phyloP scores from a whole-genome alignment of 148 eudicot genomes.

The Camellia lanceoleosa region DNA sequence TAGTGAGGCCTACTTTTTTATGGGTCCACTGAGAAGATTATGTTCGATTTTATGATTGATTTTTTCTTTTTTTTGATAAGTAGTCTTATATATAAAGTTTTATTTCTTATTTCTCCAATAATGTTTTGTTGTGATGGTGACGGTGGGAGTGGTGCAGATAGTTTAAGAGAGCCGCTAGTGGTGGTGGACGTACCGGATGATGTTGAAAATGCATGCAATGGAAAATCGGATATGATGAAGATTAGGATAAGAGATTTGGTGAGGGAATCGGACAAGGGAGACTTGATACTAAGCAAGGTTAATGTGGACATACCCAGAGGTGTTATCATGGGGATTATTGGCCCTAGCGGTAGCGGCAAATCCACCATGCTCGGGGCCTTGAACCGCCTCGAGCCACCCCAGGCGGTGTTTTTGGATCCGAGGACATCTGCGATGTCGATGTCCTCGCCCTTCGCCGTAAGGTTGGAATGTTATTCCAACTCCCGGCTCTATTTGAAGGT shows the following conservation, averaged over 20 bases:
- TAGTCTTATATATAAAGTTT: no score
- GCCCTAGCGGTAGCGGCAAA: slow-evolving; percentile 62
- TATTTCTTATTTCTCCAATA: no score
- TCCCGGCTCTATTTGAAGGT: slow-evolving; percentile 62
- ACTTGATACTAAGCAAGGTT: slow-evolving; percentile 28
- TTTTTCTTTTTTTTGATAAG: no score
- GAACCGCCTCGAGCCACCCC: slow-evolving; percentile 49
- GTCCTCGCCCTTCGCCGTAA: slow-evolving; percentile 48
- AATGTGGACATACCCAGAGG: slow-evolving; percentile 43
- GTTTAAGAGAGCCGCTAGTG: slow-evolving; percentile 29
- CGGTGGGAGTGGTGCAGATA: slow-evolving; percentile 16
- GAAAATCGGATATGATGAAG: slow-evolving; percentile 21
- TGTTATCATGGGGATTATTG: slow-evolving; percentile 50
- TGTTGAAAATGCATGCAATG: neutral
- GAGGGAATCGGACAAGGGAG: slow-evolving; percentile 30
- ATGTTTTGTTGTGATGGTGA: no score
- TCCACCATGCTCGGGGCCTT: slow-evolving; percentile 52
- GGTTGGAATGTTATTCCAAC: slow-evolving; percentile 64
- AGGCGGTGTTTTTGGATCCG: slow-evolving; percentile 46
- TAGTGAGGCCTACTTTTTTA: no score
- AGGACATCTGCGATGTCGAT: slow-evolving; percentile 41
- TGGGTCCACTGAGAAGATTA: no score
- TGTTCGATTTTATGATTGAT: no score
- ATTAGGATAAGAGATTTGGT: slow-evolving; percentile 32
- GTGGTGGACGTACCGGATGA: slow-evolving; percentile 13